Base-by-base conservation (phyloP, 371 early-diverging fungal species). In the Apophysomyces trapeziformis region DNA sequence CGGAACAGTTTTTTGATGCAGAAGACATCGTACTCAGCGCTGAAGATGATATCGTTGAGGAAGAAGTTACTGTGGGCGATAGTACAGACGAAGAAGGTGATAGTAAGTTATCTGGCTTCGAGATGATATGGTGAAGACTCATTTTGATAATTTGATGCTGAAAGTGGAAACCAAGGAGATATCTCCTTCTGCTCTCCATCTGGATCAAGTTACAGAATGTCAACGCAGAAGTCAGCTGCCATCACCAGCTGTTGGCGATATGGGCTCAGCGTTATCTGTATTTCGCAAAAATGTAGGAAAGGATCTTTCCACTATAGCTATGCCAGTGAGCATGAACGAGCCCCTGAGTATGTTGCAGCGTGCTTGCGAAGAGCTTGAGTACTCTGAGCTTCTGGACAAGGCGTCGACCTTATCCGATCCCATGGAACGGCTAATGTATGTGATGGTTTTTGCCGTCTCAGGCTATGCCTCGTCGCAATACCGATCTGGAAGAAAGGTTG, bases 311-410 rank as follows among this genome's bases (percentile, higher is more conserved):
- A 92, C 91, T 21, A 89, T 97, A 13, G 85, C 96, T 7, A 95
- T 97, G 96, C 97, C 98, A 5, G 87, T 96, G 26, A 89, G 88
- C 1, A 81, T 96, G 74, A 96, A 96, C 69, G 97, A 96, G 71
- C 98, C 98, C 4, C 70, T 97, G 64, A 96, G 92, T 65, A 80
- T 95, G 46, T 76, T 96, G 36, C 96, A 96, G 76, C 83, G 87
- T 39, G 85, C 95, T 35, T 91, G 92, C 61, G 97, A 97, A 72
- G 97, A 96, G 74, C 74, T 97, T 43, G 93, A 95, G 73, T 96
- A 95, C 69, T 87, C 80, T 37, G 86, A 90, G 61, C 78, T 96
- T 38, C 78, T 96, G 58, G 92, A 94, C 60, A 77, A 78, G 68
- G 96, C 96, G 0, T 80, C 87, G n/a, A 72, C 67, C 21, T 70